These are phyloP conservation scores for Leccinum pellstonianum DNA, from an alignment of 768 basidiomycete genomes.

Conservation along the genomic window DNA sequence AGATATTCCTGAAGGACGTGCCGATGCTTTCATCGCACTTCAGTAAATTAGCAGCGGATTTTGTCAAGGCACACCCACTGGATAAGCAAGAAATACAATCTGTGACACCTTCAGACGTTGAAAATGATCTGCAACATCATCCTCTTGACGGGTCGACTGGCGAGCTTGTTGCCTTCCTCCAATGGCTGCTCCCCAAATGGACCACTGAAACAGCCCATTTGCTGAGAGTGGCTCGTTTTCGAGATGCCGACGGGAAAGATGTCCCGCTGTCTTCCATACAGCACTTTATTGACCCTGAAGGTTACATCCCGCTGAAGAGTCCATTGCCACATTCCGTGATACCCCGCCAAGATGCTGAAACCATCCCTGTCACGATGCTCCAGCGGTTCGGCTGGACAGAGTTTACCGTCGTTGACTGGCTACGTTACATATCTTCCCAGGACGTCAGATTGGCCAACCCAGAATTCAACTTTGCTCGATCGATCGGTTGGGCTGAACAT, in stretches of 20 bases:
- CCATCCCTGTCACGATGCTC: slow-evolving; percentile 52
- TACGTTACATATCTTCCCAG: slow-evolving; percentile 55
- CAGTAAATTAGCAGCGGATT: slow-evolving; percentile 43
- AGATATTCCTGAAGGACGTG: slow-evolving; percentile 53
- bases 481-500: too few species aligned
- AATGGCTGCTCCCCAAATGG: not conserved
- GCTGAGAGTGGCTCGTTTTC: slow-evolving; percentile 38
- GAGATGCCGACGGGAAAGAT: slow-evolving; percentile 45
- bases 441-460: slow-evolving; percentile 36
- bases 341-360: slow-evolving; percentile 60
- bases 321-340: not conserved
- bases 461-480: slow-evolving; percentile 44
- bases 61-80: slow-evolving; percentile 28
- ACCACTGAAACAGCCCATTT: not conserved
- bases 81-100: not conserved
- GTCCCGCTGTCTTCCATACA: slow-evolving; percentile 61
- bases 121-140: not conserved
- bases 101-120: not conserved
- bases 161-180: slow-evolving; percentile 9
- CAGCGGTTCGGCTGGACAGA: slow-evolving; percentile 73
- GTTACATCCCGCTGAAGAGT: slow-evolving; percentile 46
- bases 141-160: not conserved
- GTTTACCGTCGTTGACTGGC: slow-evolving; percentile 69
- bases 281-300: slow-evolving; percentile 56
- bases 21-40: slow-evolving; percentile 67